Conservation (phyloP, 805 yeast genomes). For the Allodekkera sacchari region DNA sequence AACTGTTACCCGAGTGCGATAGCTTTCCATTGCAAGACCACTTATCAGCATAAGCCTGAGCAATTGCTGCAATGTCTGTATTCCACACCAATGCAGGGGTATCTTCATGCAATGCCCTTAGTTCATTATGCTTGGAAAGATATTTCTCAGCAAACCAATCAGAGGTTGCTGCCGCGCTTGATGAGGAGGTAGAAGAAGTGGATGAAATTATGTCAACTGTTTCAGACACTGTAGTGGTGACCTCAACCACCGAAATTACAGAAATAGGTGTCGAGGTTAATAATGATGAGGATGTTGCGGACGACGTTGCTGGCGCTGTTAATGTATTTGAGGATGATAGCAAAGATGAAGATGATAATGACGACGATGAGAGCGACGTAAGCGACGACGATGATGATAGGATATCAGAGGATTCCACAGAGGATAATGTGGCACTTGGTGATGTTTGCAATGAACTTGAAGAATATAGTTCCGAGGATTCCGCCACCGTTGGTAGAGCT, state of each 20-base stretch:
- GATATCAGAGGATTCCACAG: conserved; percentile 9
- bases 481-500: conserved; percentile 1
- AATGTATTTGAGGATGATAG: conserved; percentile 5
- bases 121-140: conserved; percentile 52
- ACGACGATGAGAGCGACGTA: conserved; percentile 9
- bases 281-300: conserved; percentile 4
- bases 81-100: conserved; percentile 52
- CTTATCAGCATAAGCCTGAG: conserved; percentile 45
- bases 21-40: conserved; percentile 52
- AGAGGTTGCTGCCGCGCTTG: conserved; percentile 14
- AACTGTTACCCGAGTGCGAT: conserved; percentile 52
- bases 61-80: conserved; percentile 40
- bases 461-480: no score
- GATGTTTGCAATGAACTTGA: conserved; percentile 4
- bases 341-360: conserved; percentile 15
- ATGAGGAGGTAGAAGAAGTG: conserved; percentile 16
- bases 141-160: conserved; percentile 34
- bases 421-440: conserved; percentile 4
- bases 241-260: conserved; percentile 9
- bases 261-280: conserved; percentile 8
- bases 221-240: conserved; percentile 13
- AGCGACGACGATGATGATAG: conserved; percentile 6
- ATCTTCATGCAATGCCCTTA: conserved; percentile 41
- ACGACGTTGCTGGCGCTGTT: conserved; percentile 14
- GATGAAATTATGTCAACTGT: conserved; percentile 16